Conservation (phyloP, 1,139 yeast species). For the Hyphopichia fennica region DNA sequence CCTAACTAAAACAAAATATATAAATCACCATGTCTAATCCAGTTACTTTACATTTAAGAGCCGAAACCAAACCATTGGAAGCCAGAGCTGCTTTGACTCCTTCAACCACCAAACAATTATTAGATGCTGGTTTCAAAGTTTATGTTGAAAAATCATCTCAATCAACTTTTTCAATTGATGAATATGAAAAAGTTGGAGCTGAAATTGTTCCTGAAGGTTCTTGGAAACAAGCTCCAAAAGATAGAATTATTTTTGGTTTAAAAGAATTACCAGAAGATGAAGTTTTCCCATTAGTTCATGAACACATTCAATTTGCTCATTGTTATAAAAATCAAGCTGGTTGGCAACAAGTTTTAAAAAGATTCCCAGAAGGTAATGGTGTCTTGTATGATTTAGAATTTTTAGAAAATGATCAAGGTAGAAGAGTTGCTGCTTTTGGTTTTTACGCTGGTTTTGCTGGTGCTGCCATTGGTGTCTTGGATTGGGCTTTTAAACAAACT, state of each 20-base stretch:
- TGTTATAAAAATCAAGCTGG: slow-evolving; percentile 98
- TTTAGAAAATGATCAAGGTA: slow-evolving; percentile 88
- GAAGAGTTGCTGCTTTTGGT: slow-evolving; percentile 99
- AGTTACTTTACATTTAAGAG: slow-evolving; percentile 78
- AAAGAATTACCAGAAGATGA: slow-evolving; percentile 93
- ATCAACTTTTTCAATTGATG: slow-evolving; percentile 73
- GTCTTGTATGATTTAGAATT: slow-evolving; percentile 90
- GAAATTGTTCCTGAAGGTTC: slow-evolving; percentile 88
- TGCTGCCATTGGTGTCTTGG: slow-evolving; percentile 91
- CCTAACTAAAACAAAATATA: background rate
- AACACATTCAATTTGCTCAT: slow-evolving; percentile 97
- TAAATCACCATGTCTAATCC: slow-evolving; percentile 14
- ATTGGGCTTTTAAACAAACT: slow-evolving; percentile 90
- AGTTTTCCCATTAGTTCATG: slow-evolving; percentile 87
- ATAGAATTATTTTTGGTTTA: slow-evolving; percentile 86
- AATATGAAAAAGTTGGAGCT: slow-evolving; percentile 81
- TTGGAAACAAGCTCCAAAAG: slow-evolving; percentile 88
- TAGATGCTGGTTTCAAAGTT: slow-evolving; percentile 86
- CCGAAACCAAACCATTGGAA: slow-evolving; percentile 95
- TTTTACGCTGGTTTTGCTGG: slow-evolving; percentile 99
- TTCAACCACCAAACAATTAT: slow-evolving; percentile 75
- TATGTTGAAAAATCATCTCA: slow-evolving; percentile 86
- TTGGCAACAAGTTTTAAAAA: slow-evolving; percentile 84
- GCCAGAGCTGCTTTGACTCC: slow-evolving; percentile 98
- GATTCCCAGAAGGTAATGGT: slow-evolving; percentile 93